phyloP scores from a whole-genome alignment of 345 rosid species.

The Dovyalis caffra region DNA sequence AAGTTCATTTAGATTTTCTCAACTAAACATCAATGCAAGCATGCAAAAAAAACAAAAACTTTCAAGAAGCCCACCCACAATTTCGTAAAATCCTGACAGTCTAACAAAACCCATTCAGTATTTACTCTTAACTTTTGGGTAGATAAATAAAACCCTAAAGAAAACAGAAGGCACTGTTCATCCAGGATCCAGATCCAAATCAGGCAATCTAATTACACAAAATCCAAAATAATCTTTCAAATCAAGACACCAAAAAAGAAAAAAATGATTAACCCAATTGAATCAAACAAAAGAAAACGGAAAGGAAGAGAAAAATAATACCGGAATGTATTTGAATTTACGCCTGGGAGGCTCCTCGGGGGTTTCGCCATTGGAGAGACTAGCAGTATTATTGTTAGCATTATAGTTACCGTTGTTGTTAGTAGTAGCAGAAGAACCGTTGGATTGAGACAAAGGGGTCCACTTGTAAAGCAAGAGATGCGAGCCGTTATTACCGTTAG shows the following conservation, averaged over 20 bases:
- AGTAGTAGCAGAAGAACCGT: conserved; percentile 16
- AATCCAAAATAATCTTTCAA: background rate
- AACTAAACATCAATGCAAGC: background rate
- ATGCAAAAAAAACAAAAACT: background rate
- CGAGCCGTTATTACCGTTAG: conserved; percentile 59
- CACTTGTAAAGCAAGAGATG: conserved; percentile 81
- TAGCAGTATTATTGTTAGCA: conserved; percentile 29
- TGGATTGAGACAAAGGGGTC: conserved; percentile 67
- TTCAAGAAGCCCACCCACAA: background rate
- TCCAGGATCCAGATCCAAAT: conserved; percentile 19
- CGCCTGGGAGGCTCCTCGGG: conserved; percentile 65
- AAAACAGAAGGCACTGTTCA: background rate
- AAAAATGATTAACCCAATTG: background rate
- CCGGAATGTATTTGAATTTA: conserved; percentile 92
- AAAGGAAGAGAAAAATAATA: conserved; percentile 16
- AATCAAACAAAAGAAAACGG: background rate
- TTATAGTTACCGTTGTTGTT: conserved; percentile 14
- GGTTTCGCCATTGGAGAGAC: conserved; percentile 34
- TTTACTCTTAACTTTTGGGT: background rate
- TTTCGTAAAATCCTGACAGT: background rate
- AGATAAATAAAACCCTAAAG: conserved; percentile 14
- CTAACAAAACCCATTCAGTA: background rate
- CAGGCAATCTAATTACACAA: background rate
- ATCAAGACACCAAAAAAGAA: background rate
- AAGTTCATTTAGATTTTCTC: no score